phyloP scores from a whole-genome alignment of 345 rosid genomes.

The Gossypium raimondii region DNA sequence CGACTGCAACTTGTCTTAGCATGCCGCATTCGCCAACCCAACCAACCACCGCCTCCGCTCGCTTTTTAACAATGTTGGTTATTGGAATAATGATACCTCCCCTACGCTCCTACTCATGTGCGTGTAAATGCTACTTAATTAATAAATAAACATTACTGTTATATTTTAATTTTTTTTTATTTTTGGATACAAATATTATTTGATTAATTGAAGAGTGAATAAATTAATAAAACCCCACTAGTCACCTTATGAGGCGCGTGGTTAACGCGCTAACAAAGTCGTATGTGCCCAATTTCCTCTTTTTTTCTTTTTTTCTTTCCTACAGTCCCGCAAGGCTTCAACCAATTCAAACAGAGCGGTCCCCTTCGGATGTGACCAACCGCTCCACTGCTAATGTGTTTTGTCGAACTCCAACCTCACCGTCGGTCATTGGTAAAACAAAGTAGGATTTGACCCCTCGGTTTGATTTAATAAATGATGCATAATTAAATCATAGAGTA shows the following conservation, averaged over 20 bases:
- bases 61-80: constrained; percentile 4
- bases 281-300: background rate
- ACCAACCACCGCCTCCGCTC: constrained; percentile 12
- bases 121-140: background rate
- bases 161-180: too few relatives aligned
- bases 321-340: background rate
- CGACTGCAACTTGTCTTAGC: background rate
- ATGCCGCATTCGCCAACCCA: background rate
- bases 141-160: too few relatives aligned
- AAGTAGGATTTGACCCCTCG: too few relatives aligned
- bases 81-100: constrained; percentile 15
- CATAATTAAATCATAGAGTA: too few relatives aligned
- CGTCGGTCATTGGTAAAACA: background rate
- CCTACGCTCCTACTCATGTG: background rate
- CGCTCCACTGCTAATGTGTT: constrained; percentile 22
- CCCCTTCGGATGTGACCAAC: constrained; percentile 36
- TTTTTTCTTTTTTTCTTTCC: background rate
- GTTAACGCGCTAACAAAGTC: background rate
- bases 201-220: background rate
- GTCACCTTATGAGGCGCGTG: background rate
- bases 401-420: background rate
- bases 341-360: constrained; percentile 20
- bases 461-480: too few relatives aligned
- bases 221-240: background rate
- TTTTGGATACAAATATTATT: too few relatives aligned